Evolutionary conservation across 441 rosid genomes (phyloP), one percentile per base, ranked within the genome.

Genomic region (Syzygium syzygioides): DNA sequence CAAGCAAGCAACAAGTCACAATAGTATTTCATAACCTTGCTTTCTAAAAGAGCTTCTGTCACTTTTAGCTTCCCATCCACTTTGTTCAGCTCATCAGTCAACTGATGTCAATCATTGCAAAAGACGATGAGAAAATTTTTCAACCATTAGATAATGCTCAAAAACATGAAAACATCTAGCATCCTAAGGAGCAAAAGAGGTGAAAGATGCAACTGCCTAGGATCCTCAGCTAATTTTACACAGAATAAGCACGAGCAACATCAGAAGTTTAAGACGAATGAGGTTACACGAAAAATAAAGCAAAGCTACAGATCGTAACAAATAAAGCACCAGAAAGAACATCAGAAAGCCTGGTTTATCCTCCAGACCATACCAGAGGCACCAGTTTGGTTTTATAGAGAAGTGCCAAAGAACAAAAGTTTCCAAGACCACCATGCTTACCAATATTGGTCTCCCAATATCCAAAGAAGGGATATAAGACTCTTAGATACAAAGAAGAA

Each of bases 31-130:
- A 41, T 84, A 90, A 90, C 91, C 91, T 90, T 90, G 91, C 90
- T 90, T 84, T 90, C 91, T 59, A 90, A 53, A 66, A 86, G 90
- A 55, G 87, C 87, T 86, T 90, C 91, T 55, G 89, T 76, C 23
- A 57, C 90, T 90, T 90, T 88, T 37, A 90, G 90, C 86, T 90
- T 90, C 84, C 68, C 88, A 26, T 90, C 91, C 64, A 86, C 90
- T 88, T 68, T 90, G 41, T 66, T 88, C 53, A 90, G 87, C 80
- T 88, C 91, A 48, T 90, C 91, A 50, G 86, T 90, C 62, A 88
- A 71, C 91, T 90, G 86, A 85, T 79, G 55, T 88, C 89, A 68
- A 41, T 62, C 4, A 60, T 54, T 15, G 79, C 52, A 86, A 32
- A 89, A 86, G 23, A 89, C 17, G n/a, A 89, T 88, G 54, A 85